These are phyloP conservation scores for Aegle marmelos DNA, from an alignment of 345 rosid genomes.

Conservation along the genomic window DNA sequence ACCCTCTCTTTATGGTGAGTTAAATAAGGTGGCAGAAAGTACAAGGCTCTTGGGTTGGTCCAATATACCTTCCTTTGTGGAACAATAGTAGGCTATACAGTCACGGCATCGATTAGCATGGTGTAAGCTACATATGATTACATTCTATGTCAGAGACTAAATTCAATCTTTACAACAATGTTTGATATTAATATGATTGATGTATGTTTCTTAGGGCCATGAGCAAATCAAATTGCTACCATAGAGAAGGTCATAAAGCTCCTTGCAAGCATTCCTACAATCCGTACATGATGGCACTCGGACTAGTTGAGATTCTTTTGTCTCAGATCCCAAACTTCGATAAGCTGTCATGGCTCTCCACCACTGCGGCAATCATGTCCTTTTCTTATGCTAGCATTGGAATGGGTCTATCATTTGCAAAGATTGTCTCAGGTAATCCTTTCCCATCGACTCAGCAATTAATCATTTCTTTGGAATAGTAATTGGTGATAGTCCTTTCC, in stretches of 20 bases:
- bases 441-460: too few relatives aligned
- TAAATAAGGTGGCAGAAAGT: conserved; percentile 6
- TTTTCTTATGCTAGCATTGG: conserved; percentile 47
- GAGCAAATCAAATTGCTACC: conserved; percentile 61
- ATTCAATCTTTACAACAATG: not conserved
- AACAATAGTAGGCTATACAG: conserved; percentile 3
- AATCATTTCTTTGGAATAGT: not conserved
- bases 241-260: conserved; percentile 36
- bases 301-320: conserved; percentile 35
- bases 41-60: conserved; percentile 5
- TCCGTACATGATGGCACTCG: conserved; percentile 61
- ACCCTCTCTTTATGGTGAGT: not conserved
- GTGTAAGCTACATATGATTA: conserved; percentile 9
- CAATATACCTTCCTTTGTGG: conserved; percentile 15
- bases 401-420: conserved; percentile 44
- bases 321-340: conserved; percentile 53
- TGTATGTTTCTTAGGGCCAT: conserved; percentile 30
- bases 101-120: conserved; percentile 23
- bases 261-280: conserved; percentile 49
- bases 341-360: conserved; percentile 54
- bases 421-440: conserved; percentile 24
- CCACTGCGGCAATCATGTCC: conserved; percentile 50
- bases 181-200: not conserved
- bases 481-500: not conserved
- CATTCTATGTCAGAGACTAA: not conserved